Base-by-base conservation (phyloP, 768 basidiomycete species). In the Infundibulicybe gibba region DNA sequence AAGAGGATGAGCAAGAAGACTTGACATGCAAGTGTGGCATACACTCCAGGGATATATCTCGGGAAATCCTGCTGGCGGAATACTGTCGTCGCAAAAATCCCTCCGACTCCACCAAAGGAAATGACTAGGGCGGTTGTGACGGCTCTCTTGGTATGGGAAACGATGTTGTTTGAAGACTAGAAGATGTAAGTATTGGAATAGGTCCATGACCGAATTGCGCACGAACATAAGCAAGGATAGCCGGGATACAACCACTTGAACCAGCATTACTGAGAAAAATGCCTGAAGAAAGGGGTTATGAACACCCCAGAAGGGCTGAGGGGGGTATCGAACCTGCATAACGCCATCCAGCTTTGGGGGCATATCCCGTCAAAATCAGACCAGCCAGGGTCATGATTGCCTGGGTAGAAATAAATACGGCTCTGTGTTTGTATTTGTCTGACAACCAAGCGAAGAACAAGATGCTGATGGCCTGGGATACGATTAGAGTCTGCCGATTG, bases 101-200 rank as follows among this genome's bases (percentile, higher is more conserved):
- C 75, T 25, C 76, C 76, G 33, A 74, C 52, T n/a, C 73, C 72
- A 15, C 70, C 72, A 39, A 74, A 75, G n/a, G 70, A 68, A 34
- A 75, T 57, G n/a, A 72, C 63, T 14, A 75, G 56, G 5, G 70
- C 71, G n/a, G 70, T 74, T 10, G 73, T 69, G 30, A 76, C 69
- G 5, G 75, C 72, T 25, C 72, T 64, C 55, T 77, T 79, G 17
- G 71, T 69, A 48, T 79, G 74, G 4, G 75, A 72, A 48, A 72
- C 59, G 19, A 75, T 61, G 53, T 78, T 79, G 55, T 78, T 78
- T 17, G 75, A 67, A 3, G 74, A 67, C 76, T 79, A n/a, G 49
- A 6, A 32, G 20, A 40, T 8, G 5, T 16, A 15, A 11, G 6
- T 32, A 45, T 32, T 14, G 8, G 12, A 14, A 10, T 38, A 10